A percentile compares a stretch with the other conserved stretches of the same genome.
Evolutionary conservation across 768 basidiomycete species (phyloP).

Genomic region (Pleurotus citrinopileatus): DNA sequence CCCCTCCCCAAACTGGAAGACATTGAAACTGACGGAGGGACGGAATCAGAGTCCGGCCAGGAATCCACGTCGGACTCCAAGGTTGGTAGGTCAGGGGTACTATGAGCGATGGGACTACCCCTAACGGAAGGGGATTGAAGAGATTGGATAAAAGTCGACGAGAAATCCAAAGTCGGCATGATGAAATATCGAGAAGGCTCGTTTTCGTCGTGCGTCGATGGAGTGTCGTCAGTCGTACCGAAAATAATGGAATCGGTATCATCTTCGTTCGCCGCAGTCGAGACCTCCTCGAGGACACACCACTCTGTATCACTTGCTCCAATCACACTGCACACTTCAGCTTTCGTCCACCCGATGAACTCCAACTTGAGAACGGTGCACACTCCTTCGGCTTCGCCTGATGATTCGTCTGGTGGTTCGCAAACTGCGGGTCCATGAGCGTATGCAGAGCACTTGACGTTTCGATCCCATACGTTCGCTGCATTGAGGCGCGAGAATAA

Average conservation of each 20-base stretch:
- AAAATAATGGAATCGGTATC: constrained; percentile 29
- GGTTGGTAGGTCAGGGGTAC: not conserved
- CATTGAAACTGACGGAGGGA: constrained; percentile 7
- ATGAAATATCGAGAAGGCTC: constrained; percentile 70
- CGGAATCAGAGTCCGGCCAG: not conserved
- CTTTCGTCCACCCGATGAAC: constrained; percentile 72
- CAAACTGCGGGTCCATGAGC: constrained; percentile 32
- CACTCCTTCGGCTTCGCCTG: constrained; percentile 39
- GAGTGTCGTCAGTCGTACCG: constrained; percentile 20
- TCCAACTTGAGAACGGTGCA: constrained; percentile 67
- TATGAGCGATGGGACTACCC: not conserved
- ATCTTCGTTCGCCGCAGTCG: constrained; percentile 25
- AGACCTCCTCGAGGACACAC: constrained; percentile 67
- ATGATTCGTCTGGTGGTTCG: constrained; percentile 14
- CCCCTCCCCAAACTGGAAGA: constrained; percentile 14
- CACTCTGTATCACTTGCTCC: constrained; percentile 73
- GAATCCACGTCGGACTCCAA: not conserved
- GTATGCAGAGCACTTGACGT: constrained; percentile 60
- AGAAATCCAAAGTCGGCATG: constrained; percentile 76
- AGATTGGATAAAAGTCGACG: constrained; percentile 37
- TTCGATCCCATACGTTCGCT: constrained; percentile 63
- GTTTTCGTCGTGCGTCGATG: constrained; percentile 20
- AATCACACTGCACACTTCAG: constrained; percentile 61
- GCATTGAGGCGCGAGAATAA: constrained; percentile 72
- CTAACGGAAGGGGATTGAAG: constrained; percentile 4